Conservation (phyloP, 2,329 filamentous ascomycete species). For the Colletotrichum filicis region DNA sequence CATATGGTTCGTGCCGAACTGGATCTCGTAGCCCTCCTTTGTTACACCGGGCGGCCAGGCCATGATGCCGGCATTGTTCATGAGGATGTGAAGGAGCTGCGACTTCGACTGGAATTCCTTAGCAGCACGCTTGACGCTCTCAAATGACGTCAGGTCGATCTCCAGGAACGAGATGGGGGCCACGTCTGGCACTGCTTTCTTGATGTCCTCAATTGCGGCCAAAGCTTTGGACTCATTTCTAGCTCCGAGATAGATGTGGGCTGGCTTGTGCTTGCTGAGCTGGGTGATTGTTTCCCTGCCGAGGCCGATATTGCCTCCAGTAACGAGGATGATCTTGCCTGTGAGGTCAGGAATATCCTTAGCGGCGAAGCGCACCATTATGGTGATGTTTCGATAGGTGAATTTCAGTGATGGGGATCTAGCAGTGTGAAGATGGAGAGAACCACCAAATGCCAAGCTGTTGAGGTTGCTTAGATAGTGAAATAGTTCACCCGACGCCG, state of each 20-base stretch:
- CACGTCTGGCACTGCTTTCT: constrained; percentile 36
- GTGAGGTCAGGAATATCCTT: constrained; percentile 31
- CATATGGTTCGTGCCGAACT: constrained; percentile 62
- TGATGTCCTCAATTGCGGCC: constrained; percentile 50
- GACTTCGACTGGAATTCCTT: constrained; percentile 46
- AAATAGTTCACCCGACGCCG: neutral
- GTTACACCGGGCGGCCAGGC: constrained; percentile 48
- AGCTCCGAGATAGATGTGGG: constrained; percentile 33
- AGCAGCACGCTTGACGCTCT: constrained; percentile 54
- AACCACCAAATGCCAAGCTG: neutral
- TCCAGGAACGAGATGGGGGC: constrained; percentile 46
- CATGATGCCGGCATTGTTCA: constrained; percentile 60
- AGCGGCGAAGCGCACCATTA: constrained; percentile 23
- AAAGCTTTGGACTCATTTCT: constrained; percentile 41
- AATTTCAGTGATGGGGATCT: neutral
- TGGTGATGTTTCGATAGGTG: neutral
- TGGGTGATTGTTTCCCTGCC: constrained; percentile 37
- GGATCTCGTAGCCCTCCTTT: constrained; percentile 58
- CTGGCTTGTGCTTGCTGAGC: constrained; percentile 33
- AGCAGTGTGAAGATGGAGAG: neutral
- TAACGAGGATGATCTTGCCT: constrained; percentile 44
- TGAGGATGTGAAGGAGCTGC: constrained; percentile 53
- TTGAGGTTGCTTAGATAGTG: neutral
- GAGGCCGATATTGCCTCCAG: constrained; percentile 41
- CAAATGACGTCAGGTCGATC: constrained; percentile 57